A percentile compares a stretch with the other conserved stretches of the same genome.
Conservation (phyloP, 805 yeast species). For the Spencermartinsiella europaea region DNA sequence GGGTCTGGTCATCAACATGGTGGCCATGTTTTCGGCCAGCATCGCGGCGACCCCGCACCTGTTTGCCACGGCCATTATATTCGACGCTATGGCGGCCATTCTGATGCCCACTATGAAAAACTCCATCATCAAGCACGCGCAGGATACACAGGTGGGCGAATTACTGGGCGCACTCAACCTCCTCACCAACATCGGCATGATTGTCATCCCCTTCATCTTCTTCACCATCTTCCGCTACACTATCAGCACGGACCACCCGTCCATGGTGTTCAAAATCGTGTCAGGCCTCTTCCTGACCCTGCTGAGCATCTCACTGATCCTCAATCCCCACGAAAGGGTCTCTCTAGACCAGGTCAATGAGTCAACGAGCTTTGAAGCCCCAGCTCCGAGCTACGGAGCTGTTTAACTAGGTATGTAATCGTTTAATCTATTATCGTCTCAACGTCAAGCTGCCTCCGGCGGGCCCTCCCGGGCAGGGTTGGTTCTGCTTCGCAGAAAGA, state of each 20-base stretch:
- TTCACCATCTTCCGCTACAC: conserved; percentile 3
- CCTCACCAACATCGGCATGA: conserved; percentile 16
- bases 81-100: conserved; percentile 20
- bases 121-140: conserved; percentile 24
- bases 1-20: neutral
- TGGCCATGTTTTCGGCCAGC: neutral
- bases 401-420: neutral
- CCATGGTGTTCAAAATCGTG: neutral
- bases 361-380: neutral
- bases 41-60: conserved; percentile 2
- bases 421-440: no score
- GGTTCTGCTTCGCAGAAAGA: no score
- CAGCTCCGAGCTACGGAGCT: neutral
- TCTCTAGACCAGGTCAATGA: neutral
- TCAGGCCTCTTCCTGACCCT: neutral
- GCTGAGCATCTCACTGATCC: neutral
- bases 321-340: neutral
- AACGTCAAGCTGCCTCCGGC: no score
- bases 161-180: conserved; percentile 25
- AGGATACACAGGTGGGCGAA: conserved; percentile 21
- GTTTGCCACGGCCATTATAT: neutral
- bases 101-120: conserved; percentile 21
- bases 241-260: neutral
- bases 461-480: no score
- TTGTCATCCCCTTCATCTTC: neutral